Conservation (phyloP, 768 basidiomycete genomes). For the Pulveroboletus sp. region DNA sequence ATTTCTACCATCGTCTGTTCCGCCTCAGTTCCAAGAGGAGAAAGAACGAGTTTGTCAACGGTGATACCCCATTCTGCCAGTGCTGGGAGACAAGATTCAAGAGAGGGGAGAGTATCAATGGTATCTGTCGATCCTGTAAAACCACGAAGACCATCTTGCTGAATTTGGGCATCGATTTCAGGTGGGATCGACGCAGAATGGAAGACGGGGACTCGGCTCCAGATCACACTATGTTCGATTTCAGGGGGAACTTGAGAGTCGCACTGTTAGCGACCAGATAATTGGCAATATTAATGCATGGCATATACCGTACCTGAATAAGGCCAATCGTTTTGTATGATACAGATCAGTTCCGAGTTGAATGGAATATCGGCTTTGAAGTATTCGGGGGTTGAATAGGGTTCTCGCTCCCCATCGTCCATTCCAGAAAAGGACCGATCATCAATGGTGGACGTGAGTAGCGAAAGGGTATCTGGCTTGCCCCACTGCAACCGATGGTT, state of each 20-base stretch:
- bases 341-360: constrained; percentile 51
- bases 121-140: constrained; percentile 64
- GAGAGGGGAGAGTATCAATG: constrained; percentile 57
- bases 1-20: constrained; percentile 49
- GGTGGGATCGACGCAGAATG: constrained; percentile 54
- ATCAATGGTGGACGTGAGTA: constrained; percentile 56
- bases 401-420: background rate
- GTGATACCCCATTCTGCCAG: constrained; percentile 73
- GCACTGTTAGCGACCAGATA: background rate
- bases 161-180: constrained; percentile 53
- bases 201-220: constrained; percentile 73
- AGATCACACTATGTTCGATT: constrained; percentile 73
- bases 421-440: constrained; percentile 22
- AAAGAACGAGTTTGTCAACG: constrained; percentile 55
- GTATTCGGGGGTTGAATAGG: constrained; percentile 41
- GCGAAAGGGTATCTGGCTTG: constrained; percentile 58
- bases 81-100: constrained; percentile 56
- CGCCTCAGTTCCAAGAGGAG: constrained; percentile 46
- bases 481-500: constrained; percentile 76
- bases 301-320: constrained; percentile 59
- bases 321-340: constrained; percentile 86
- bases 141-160: constrained; percentile 79
- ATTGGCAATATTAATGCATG: background rate
- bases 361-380: constrained; percentile 62
- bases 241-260: constrained; percentile 54